Evolutionary conservation across 495 filamentous ascomycete species (phyloP).

Genomic region (Penicillium turbatum): DNA sequence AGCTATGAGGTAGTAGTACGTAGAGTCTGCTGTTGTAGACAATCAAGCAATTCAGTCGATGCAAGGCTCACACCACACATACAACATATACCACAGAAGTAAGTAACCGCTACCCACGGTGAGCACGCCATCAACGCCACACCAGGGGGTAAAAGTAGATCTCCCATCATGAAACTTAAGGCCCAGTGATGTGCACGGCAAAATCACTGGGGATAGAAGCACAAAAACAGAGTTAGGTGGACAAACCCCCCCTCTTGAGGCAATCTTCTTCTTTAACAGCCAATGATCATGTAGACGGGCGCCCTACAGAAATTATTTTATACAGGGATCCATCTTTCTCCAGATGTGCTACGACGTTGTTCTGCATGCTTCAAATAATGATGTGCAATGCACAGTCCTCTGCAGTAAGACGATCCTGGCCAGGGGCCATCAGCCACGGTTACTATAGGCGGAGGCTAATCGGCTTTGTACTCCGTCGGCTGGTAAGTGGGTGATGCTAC

Average conservation of each 20-base stretch:
- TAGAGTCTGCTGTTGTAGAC: too few relatives aligned
- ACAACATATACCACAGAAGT: not conserved
- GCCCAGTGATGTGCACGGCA: constrained; percentile 21
- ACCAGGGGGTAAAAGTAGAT: constrained; percentile 13
- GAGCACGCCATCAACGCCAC: constrained; percentile 25
- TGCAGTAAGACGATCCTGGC: constrained; percentile 6
- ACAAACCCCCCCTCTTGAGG: not conserved
- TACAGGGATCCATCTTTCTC: constrained; percentile 5
- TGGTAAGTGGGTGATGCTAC: not conserved
- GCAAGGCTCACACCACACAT: not conserved
- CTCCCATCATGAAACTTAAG: constrained; percentile 19
- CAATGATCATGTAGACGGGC: constrained; percentile 1
- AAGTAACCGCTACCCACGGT: constrained; percentile 1
- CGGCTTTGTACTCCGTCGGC: constrained; percentile 13
- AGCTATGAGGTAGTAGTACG: not conserved
- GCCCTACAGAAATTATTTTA: not conserved
- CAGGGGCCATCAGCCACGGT: constrained; percentile 3
- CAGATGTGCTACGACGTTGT: constrained; percentile 2
- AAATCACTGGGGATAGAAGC: constrained; percentile 9
- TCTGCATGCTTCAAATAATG: constrained; percentile 17
- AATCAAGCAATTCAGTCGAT: too few relatives aligned
- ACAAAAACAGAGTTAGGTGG: not conserved
- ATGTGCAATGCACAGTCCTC: constrained; percentile 21
- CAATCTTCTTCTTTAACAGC: not conserved
- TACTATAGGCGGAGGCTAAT: constrained; percentile 4